Evolutionary conservation across 192 early-diverging fungal species (phyloP).

Genomic region (Geranomyces variabilis): DNA sequence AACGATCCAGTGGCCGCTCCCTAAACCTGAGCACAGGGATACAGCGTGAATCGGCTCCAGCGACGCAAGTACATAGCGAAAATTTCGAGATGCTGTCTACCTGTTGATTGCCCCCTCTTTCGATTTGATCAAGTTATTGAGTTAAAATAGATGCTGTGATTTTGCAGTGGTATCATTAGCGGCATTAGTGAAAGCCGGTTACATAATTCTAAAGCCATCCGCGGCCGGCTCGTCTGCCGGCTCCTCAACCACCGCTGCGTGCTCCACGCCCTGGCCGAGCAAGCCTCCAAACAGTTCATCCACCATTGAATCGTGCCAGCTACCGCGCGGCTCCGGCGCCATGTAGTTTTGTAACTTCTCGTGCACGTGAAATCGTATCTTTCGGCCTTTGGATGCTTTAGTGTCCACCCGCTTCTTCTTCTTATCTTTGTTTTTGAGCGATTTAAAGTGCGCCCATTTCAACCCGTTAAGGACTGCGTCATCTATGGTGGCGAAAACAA

Average conservation of each 20-base stretch:
- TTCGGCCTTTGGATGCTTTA: slow-evolving; percentile 89
- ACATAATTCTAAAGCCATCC: slow-evolving; percentile 15
- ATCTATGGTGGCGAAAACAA: slow-evolving; percentile 59
- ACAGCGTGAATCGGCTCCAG: too few relatives aligned
- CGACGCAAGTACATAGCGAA: too few relatives aligned
- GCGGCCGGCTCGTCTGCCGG: not conserved
- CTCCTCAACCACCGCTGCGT: not conserved
- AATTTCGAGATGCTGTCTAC: too few relatives aligned
- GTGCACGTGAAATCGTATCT: slow-evolving; percentile 90
- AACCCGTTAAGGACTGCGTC: slow-evolving; percentile 80
- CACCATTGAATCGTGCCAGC: slow-evolving; percentile 93
- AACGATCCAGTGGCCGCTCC: too few relatives aligned
- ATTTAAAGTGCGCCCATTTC: slow-evolving; percentile 82
- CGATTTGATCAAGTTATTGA: too few relatives aligned
- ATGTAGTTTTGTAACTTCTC: slow-evolving; percentile 97
- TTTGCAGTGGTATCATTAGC: too few relatives aligned
- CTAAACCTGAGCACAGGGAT: too few relatives aligned
- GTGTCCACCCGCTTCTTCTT: slow-evolving; percentile 83
- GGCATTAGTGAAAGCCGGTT: not conserved
- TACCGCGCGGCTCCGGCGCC: slow-evolving; percentile 84
- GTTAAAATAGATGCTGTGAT: too few relatives aligned
- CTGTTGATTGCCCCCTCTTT: too few relatives aligned
- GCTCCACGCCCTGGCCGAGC: slow-evolving; percentile 58
- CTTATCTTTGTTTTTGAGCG: slow-evolving; percentile 63
- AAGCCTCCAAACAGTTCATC: slow-evolving; percentile 88